Percentiles rank a stretch among this genome's conserved stretches.
These are phyloP conservation scores for Pisolithus marmoratus DNA, from an alignment of 768 basidiomycete species.

Conservation along the genomic window DNA sequence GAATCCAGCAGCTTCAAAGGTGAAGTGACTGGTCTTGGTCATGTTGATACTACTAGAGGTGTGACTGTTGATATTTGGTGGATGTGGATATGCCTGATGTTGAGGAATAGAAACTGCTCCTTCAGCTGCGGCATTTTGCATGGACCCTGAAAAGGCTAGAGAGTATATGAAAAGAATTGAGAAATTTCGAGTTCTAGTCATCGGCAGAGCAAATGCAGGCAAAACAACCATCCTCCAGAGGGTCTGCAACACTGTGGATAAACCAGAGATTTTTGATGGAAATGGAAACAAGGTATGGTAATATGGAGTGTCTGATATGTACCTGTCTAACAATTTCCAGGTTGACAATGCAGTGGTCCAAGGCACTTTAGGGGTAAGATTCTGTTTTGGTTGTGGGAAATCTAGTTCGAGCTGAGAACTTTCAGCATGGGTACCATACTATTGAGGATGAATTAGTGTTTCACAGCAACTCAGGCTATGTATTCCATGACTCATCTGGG, in stretches of 20 bases:
- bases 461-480: constrained; percentile 25
- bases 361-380: not conserved
- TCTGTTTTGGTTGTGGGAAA: not conserved
- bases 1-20: too few relatives aligned
- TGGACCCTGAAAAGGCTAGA: not conserved
- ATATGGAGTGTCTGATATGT: not conserved
- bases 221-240: constrained; percentile 37
- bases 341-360: not conserved
- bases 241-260: constrained; percentile 31
- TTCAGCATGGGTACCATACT: constrained; percentile 26
- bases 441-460: constrained; percentile 27
- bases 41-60: too few relatives aligned
- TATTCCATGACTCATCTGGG: constrained; percentile 39
- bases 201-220: constrained; percentile 36
- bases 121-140: not conserved
- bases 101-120: too few relatives aligned
- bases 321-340: not conserved
- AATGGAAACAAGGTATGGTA: constrained; percentile 13
- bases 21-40: too few relatives aligned
- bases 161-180: not conserved
- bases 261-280: constrained; percentile 23
- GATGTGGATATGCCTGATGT: too few relatives aligned
- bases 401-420: not conserved
- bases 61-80: too few relatives aligned
- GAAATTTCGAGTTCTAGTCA: constrained; percentile 34